Percentiles rank a stretch among this genome's conserved stretches.
phyloP scores from a whole-genome alignment of 164 flowering plant genomes.

The Stephania yunnanensis region DNA sequence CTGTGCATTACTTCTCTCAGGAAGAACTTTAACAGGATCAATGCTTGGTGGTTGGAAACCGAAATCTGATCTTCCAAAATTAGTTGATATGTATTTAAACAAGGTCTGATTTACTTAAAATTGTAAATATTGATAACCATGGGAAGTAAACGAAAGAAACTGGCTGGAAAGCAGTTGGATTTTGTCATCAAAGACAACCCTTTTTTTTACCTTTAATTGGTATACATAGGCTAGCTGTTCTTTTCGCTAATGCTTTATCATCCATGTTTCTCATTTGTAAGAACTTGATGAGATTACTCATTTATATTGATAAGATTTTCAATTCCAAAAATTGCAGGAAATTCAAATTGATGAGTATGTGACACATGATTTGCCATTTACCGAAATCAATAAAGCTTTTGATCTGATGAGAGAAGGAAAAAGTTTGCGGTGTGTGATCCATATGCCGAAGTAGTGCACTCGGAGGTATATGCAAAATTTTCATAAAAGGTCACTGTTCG shows the following conservation, averaged over 20 bases:
- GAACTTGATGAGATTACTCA: neutral
- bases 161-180: no score
- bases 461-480: neutral
- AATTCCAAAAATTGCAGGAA: constrained; percentile 43
- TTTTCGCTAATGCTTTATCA: neutral
- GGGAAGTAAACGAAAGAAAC: no score
- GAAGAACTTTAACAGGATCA: constrained; percentile 81
- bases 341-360: constrained; percentile 64
- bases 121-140: no score
- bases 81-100: constrained; percentile 70
- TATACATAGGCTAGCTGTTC: no score
- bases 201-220: no score
- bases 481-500: neutral
- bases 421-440: constrained; percentile 89
- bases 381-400: constrained; percentile 79
- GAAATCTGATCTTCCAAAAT: constrained; percentile 73
- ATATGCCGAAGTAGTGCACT: constrained; percentile 52
- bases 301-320: neutral
- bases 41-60: constrained; percentile 95
- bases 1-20: constrained; percentile 63
- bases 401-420: constrained; percentile 80
- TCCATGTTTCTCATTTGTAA: neutral
- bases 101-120: constrained; percentile 37
- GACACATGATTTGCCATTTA: constrained; percentile 67
- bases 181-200: no score